Conservation (phyloP, 768 basidiomycete species). For the Mycena crocata region DNA sequence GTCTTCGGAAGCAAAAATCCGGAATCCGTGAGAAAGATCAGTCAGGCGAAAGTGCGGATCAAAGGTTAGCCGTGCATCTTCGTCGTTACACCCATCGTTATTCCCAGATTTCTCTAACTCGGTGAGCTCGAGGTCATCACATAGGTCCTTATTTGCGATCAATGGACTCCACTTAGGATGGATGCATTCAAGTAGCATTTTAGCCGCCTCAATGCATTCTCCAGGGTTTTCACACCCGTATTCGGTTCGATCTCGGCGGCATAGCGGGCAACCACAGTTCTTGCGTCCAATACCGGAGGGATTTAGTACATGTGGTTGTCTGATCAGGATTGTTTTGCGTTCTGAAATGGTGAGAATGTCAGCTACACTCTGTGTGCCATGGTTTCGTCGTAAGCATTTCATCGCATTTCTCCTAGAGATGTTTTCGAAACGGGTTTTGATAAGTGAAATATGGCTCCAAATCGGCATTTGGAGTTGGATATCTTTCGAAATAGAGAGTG, state of each 20-base stretch:
- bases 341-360: neutral
- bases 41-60: neutral
- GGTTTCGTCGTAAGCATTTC: neutral
- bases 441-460: neutral
- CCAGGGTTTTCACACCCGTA: too few relatives aligned
- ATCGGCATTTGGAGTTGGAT: conserved; percentile 7
- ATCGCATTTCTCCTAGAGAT: neutral
- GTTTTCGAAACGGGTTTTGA: neutral
- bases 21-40: neutral
- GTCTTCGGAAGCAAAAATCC: neutral
- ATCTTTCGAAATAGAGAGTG: neutral
- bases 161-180: neutral
- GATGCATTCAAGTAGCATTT: neutral
- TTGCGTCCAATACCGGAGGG: neutral
- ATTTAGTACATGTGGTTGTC: neutral
- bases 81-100: neutral
- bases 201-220: neutral
- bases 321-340: neutral
- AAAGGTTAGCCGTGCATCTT: neutral
- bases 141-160: neutral
- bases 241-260: too few relatives aligned
- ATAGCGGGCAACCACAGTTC: too few relatives aligned
- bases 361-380: neutral
- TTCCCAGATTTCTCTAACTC: neutral
- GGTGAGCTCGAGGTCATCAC: neutral